phyloP scores from a whole-genome alignment of 768 basidiomycete genomes.

The Psilocybe subaeruginosa region DNA sequence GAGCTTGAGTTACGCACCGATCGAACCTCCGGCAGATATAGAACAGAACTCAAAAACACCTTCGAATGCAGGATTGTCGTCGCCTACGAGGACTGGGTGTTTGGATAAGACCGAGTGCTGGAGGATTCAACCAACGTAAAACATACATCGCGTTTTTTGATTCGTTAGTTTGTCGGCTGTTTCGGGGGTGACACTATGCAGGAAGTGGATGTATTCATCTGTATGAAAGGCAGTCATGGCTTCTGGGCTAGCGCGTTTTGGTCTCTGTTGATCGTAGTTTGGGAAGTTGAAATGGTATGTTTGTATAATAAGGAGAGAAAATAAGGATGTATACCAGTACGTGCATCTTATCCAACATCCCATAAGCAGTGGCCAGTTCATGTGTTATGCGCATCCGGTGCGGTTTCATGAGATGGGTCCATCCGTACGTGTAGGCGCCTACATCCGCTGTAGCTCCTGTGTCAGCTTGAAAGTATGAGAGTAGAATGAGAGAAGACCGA shows the following conservation, averaged over 20 bases:
- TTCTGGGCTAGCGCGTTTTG: slow-evolving; percentile 69
- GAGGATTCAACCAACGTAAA: not conserved
- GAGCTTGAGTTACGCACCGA: slow-evolving; percentile 52
- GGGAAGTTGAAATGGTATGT: not conserved
- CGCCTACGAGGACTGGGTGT: slow-evolving; percentile 75
- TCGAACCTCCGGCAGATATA: slow-evolving; percentile 92
- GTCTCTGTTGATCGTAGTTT: slow-evolving; percentile 45
- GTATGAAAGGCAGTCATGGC: slow-evolving; percentile 94
- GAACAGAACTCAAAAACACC: slow-evolving; percentile 96
- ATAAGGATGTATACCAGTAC: slow-evolving; percentile 65
- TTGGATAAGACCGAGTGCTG: not conserved
- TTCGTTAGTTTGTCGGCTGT: slow-evolving; percentile 85
- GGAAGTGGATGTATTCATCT: slow-evolving; percentile 96
- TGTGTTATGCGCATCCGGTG: slow-evolving; percentile 95
- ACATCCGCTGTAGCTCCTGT: slow-evolving; percentile 58
- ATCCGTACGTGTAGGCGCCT: slow-evolving; percentile 76
- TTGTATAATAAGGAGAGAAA: not conserved
- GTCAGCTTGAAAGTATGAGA: not conserved
- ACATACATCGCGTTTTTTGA: slow-evolving; percentile 82
- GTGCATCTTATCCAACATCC: slow-evolving; percentile 92
- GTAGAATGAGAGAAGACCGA: slow-evolving; percentile 30
- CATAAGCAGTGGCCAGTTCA: slow-evolving; percentile 90
- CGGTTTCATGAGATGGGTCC: slow-evolving; percentile 95
- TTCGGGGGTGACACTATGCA: slow-evolving; percentile 88
- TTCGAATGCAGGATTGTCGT: slow-evolving; percentile 96